Evolutionary conservation across 345 rosid genomes (phyloP), one percentile per base, ranked within the genome.

Genomic region (Salix brachista): DNA sequence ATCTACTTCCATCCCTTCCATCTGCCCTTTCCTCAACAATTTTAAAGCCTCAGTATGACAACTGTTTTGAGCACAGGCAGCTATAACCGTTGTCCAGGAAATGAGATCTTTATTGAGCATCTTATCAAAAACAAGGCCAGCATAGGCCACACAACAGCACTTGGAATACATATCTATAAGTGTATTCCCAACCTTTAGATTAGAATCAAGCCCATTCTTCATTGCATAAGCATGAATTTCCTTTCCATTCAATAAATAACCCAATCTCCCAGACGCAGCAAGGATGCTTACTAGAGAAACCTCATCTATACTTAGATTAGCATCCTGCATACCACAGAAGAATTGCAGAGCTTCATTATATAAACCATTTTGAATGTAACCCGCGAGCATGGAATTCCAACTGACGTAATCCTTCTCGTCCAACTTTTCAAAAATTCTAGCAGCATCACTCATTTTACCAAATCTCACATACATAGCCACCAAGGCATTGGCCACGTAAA

Each of bases 11-110:
- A 88, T 71, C 70, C 84, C 84, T 74, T 79, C 70, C 77, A 73
- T 50, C 76, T 87, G 88, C 74, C 78, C 86, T 84, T 87, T 76
- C 79, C 88, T 81, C 75, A 89, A 85, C 80, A 85, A 76, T 73
- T 81, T 80, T 64, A 88, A 73, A 72, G 93, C 93, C 67, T 83
- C 84, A 28, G 28, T 28, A 77, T 87, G 82, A 66, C 78, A 83
- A 73, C 70, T 77, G 75, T 90, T 94, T 81, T 88, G 92, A 75
- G 92, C 89, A 83, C 86, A 88, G 72, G 93, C 96, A 64, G 96
- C 88, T 26, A 91, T 86, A 72, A 86, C 78, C 18, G 97, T 88
- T 68, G 95, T 89, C 99, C 97, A 93, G 52, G 97, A 91, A 81
- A 95, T 87, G 56, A 76, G 83, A 88, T 93, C 97, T 81, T 88